A percentile compares a stretch with the other conserved stretches of the same genome.
phyloP scores from a whole-genome alignment of 768 basidiomycete species.

The Galerina sulciceps region DNA sequence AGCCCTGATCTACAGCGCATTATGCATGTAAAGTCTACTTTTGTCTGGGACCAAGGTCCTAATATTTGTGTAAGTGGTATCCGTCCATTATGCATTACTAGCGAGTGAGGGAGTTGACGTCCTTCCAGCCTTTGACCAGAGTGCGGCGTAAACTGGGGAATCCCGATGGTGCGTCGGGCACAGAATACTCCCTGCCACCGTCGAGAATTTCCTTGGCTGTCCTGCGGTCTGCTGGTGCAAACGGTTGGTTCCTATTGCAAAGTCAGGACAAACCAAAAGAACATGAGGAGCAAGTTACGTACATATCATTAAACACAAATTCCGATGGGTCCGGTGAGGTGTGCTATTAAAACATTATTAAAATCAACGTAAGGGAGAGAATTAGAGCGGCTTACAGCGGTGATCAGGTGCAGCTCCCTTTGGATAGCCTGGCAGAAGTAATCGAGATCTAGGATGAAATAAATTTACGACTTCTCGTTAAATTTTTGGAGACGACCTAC shows the following conservation, averaged over 20 bases:
- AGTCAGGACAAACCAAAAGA: not conserved
- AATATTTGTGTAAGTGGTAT: too few relatives aligned
- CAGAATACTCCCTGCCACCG: slow-evolving; percentile 30
- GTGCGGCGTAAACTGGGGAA: slow-evolving; percentile 41
- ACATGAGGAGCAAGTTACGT: not conserved
- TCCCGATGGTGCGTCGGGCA: slow-evolving; percentile 33
- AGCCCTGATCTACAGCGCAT: not conserved
- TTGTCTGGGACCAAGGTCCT: too few relatives aligned
- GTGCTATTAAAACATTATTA: slow-evolving; percentile 48
- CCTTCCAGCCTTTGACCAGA: slow-evolving; percentile 45
- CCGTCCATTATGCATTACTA: slow-evolving; percentile 1
- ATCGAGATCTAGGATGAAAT: slow-evolving; percentile 54
- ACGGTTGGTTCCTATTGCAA: slow-evolving; percentile 61
- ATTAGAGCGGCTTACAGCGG: slow-evolving; percentile 51
- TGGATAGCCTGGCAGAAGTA: slow-evolving; percentile 69
- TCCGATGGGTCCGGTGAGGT: slow-evolving; percentile 53
- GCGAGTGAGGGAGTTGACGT: slow-evolving; percentile 41
- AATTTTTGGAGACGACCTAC: slow-evolving; percentile 29
- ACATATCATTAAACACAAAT: slow-evolving; percentile 57
- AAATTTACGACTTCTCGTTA: not conserved
- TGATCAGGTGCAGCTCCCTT: slow-evolving; percentile 73
- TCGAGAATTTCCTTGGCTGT: slow-evolving; percentile 55
- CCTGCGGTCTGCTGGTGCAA: slow-evolving; percentile 66
- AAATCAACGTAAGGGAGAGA: not conserved
- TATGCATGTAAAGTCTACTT: not conserved